These are phyloP conservation scores for Leccinum truebloodii DNA, from an alignment of 768 basidiomycete genomes.

Conservation along the genomic window DNA sequence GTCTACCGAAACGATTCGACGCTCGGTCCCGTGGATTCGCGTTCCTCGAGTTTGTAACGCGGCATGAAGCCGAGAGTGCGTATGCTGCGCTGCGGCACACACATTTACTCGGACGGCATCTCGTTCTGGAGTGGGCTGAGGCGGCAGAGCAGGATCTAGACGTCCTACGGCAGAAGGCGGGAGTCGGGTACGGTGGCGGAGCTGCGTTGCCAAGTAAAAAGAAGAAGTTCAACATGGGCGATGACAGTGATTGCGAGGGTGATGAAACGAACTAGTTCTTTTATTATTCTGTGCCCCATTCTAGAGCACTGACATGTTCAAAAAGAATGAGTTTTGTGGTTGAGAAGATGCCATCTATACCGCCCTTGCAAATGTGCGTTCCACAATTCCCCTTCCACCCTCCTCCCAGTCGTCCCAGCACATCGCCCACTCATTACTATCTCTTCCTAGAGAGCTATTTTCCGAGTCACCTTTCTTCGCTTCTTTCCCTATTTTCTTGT, in stretches of 20 bases:
- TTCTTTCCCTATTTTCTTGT: constrained; percentile 29
- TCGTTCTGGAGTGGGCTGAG: constrained; percentile 94
- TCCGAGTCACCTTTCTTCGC: constrained; percentile 26
- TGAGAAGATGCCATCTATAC: not conserved
- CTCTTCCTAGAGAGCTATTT: constrained; percentile 26
- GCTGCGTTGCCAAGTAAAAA: constrained; percentile 73
- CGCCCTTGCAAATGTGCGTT: constrained; percentile 20
- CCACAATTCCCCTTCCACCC: constrained; percentile 33
- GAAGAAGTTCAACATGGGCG: constrained; percentile 63
- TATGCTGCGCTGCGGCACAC: constrained; percentile 87
- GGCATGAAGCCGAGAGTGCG: constrained; percentile 88
- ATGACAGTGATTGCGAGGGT: constrained; percentile 33
- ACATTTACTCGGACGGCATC: constrained; percentile 92
- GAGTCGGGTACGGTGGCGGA: constrained; percentile 72
- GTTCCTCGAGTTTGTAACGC: constrained; percentile 90
- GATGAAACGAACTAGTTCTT: constrained; percentile 30
- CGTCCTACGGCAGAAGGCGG: constrained; percentile 73
- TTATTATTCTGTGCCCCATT: not conserved
- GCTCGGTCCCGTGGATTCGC: constrained; percentile 91
- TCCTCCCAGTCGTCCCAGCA: constrained; percentile 49
- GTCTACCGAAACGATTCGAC: constrained; percentile 91
- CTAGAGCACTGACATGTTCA: not conserved
- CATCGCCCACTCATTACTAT: constrained; percentile 33
- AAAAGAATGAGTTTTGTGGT: not conserved
- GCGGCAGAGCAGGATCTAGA: constrained; percentile 81